Conservation (phyloP, 2,329 filamentous ascomycete species). For the Aspergillus phoenicis region DNA sequence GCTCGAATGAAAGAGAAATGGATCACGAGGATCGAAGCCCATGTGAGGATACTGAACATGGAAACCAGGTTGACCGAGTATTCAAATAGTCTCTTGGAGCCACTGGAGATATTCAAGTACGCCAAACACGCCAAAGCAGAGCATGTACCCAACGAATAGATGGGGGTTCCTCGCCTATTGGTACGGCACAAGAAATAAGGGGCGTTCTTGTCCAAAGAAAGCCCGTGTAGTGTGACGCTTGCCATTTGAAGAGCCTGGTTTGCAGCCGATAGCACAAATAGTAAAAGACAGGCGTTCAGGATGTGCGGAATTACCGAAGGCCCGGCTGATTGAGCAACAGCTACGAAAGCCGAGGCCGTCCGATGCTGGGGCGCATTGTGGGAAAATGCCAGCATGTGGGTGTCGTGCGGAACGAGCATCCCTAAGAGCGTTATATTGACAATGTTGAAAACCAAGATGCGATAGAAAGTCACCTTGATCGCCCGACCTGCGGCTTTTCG, state of each 20-base stretch:
- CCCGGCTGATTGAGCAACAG: slow-evolving; percentile 66
- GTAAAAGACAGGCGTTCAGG: slow-evolving; percentile 70
- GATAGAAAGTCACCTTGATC: slow-evolving; percentile 78
- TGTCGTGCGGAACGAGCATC: slow-evolving; percentile 74
- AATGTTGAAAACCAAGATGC: slow-evolving; percentile 78
- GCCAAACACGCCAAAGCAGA: slow-evolving; percentile 65
- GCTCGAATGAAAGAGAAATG: slow-evolving; percentile 68
- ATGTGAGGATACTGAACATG: slow-evolving; percentile 66
- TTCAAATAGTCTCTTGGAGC: slow-evolving; percentile 59
- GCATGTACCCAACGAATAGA: slow-evolving; percentile 64
- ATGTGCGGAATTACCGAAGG: slow-evolving; percentile 66
- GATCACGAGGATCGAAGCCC: slow-evolving; percentile 68
- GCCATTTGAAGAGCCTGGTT: slow-evolving; percentile 77
- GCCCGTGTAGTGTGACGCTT: slow-evolving; percentile 69
- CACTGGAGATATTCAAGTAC: slow-evolving; percentile 63
- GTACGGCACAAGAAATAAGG: slow-evolving; percentile 70
- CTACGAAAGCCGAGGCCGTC: slow-evolving; percentile 71
- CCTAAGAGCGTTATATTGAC: slow-evolving; percentile 72
- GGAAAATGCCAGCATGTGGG: slow-evolving; percentile 55
- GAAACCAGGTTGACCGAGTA: slow-evolving; percentile 69
- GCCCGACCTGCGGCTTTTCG: slow-evolving; percentile 72
- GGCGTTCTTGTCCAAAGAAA: slow-evolving; percentile 71
- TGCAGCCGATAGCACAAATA: slow-evolving; percentile 74
- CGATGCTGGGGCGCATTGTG: slow-evolving; percentile 49
- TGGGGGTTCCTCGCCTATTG: slow-evolving; percentile 69